Evolutionary conservation across 139 green algal genomes (phyloP).

Genomic region (Picochlorum sp.): DNA sequence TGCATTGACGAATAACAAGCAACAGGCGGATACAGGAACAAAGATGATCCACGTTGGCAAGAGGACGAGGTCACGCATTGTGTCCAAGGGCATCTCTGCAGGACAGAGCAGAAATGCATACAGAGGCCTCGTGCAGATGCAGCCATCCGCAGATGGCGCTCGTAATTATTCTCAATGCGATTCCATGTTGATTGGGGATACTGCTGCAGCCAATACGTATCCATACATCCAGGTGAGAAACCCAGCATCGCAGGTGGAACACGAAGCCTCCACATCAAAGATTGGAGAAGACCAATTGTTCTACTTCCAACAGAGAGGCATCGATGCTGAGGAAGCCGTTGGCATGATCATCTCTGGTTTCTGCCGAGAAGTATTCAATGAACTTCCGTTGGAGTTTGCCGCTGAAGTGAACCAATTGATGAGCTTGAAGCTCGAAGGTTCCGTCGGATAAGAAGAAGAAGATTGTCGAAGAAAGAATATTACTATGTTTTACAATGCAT

Average conservation of each 20-base stretch:
- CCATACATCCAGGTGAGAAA: constrained; percentile 98
- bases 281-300: constrained; percentile 99
- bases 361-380: constrained; percentile 97
- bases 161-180: constrained; percentile 97
- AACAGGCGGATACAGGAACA: constrained; percentile 72
- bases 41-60: constrained; percentile 99
- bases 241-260: constrained; percentile 85
- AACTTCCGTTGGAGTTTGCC: constrained; percentile 97
- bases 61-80: constrained; percentile 93
- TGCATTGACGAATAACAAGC: constrained; percentile 95
- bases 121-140: constrained; percentile 78
- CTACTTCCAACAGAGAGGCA: constrained; percentile 98
- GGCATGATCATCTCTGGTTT: constrained; percentile 97
- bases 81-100: constrained; percentile 96
- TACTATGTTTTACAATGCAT: background rate
- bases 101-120: constrained; percentile 77
- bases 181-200: constrained; percentile 99
- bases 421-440: constrained; percentile 96
- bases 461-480: background rate
- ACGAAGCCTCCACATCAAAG: constrained; percentile 95
- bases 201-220: constrained; percentile 95
- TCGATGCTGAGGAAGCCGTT: constrained; percentile 87
- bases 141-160: constrained; percentile 67
- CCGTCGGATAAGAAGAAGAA: constrained; percentile 67
- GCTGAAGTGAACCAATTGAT: constrained; percentile 98